These are phyloP conservation scores for Candida glucosophila DNA, from an alignment of 1,139 yeast genomes.

Conservation along the genomic window DNA sequence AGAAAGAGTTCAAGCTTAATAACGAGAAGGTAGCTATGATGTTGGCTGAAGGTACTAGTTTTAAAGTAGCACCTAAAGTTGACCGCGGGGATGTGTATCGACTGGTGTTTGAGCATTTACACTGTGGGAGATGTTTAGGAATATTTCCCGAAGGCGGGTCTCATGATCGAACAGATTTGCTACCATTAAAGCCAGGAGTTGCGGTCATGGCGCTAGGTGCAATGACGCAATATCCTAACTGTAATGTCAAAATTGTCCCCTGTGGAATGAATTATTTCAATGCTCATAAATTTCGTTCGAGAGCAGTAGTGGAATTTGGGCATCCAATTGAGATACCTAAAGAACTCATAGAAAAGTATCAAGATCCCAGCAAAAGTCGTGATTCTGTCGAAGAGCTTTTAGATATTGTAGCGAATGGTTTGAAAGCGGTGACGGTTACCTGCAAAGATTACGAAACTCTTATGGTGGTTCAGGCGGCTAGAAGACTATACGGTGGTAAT, in stretches of 20 bases:
- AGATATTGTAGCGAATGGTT: constrained; percentile 62
- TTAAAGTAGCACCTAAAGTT: constrained; percentile 70
- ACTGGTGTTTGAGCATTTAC: constrained; percentile 72
- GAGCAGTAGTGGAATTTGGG: constrained; percentile 94
- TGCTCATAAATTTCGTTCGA: constrained; percentile 87
- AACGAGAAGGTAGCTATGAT: constrained; percentile 34
- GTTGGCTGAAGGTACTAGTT: constrained; percentile 47
- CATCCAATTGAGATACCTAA: constrained; percentile 67
- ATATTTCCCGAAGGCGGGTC: constrained; percentile 98
- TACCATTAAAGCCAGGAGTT: constrained; percentile 94
- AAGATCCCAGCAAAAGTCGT: constrained; percentile 46
- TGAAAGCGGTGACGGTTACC: constrained; percentile 84
- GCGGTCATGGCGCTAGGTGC: constrained; percentile 98
- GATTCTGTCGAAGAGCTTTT: constrained; percentile 68
- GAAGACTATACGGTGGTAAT: constrained; percentile 79
- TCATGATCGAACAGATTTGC: constrained; percentile 83
- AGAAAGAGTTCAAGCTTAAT: constrained; percentile 66
- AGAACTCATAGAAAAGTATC: constrained; percentile 58
- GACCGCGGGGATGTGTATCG: constrained; percentile 80
- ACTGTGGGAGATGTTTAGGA: constrained; percentile 79
- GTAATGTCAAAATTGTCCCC: constrained; percentile 80
- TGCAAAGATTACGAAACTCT: constrained; percentile 90
- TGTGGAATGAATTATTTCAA: constrained; percentile 97
- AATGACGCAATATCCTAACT: constrained; percentile 59
- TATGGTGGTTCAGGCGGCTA: constrained; percentile 87